Percentiles rank a stretch among this genome's conserved stretches.
phyloP scores from a whole-genome alignment of 768 basidiomycete genomes.

The Kondoa subrosea region DNA sequence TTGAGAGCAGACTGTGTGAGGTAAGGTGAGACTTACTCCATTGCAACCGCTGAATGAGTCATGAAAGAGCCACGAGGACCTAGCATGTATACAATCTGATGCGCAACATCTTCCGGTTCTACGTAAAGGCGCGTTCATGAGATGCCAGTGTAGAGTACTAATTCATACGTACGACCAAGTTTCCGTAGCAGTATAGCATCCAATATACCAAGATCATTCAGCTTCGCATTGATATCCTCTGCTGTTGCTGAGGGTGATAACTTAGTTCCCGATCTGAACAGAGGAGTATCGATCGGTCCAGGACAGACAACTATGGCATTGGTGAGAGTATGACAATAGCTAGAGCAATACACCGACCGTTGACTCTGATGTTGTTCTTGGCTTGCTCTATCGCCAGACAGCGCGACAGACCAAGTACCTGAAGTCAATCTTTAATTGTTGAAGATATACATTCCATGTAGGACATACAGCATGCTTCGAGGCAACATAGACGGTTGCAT shows the following conservation, averaged over 20 bases:
- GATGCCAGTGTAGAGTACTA: background rate
- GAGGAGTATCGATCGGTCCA: conserved; percentile 16
- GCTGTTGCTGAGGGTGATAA: background rate
- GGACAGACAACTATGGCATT: conserved; percentile 9
- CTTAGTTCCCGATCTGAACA: conserved; percentile 10
- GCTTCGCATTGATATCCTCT: conserved; percentile 15
- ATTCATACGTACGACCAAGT: conserved; percentile 10
- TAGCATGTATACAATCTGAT: conserved; percentile 13
- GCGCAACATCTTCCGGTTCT: conserved; percentile 17
- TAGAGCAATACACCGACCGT: background rate
- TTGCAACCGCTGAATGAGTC: conserved; percentile 8
- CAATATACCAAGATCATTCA: conserved; percentile 9
- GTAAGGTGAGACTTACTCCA: conserved; percentile 10
- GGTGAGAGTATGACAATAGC: background rate
- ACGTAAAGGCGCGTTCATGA: background rate
- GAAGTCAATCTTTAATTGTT: too few species aligned
- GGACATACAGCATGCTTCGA: background rate
- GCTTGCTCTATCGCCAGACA: conserved; percentile 14
- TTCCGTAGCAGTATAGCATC: conserved; percentile 12
- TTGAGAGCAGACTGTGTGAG: too few species aligned
- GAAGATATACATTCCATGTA: too few species aligned
- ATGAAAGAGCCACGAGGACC: conserved; percentile 13
- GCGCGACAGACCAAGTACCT: conserved; percentile 11
- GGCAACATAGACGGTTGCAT: background rate
- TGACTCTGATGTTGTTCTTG: background rate